Conservation (phyloP, 108 stramenopile genomes). For the Poteriospumella lacustris region DNA sequence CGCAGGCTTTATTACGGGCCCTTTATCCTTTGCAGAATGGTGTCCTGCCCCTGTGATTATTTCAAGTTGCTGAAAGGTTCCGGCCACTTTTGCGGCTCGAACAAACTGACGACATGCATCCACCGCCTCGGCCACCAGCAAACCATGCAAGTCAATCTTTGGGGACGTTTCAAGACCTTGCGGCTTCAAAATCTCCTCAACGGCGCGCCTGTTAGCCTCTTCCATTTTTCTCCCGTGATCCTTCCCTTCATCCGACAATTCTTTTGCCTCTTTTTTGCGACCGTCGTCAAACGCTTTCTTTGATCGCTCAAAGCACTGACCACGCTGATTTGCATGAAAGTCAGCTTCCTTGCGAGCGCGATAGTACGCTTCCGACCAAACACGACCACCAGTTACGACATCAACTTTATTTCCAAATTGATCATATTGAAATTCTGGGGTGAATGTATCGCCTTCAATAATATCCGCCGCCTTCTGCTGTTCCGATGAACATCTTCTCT, state of each 20-base stretch:
- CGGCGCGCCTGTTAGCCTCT: background rate
- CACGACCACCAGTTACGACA: background rate
- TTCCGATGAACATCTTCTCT: no score
- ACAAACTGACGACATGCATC: background rate
- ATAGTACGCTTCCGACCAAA: background rate
- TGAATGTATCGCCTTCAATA: no score
- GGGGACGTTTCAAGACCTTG: background rate
- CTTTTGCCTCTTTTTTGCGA: background rate
- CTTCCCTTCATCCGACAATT: background rate
- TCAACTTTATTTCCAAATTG: conserved; percentile 9
- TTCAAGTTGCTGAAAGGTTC: background rate
- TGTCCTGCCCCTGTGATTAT: background rate
- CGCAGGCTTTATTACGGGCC: background rate
- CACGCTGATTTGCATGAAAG: background rate
- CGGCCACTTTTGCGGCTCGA: background rate
- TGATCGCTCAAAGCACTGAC: background rate
- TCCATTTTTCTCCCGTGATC: background rate
- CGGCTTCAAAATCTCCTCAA: background rate
- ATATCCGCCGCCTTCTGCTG: no score
- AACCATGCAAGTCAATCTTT: background rate
- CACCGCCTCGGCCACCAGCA: background rate
- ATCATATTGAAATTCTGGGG: background rate
- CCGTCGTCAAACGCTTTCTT: background rate
- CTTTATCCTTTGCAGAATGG: background rate
- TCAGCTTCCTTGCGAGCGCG: background rate